These are phyloP conservation scores for Lactarius trivialis DNA, from an alignment of 768 basidiomycete species.

Conservation along the genomic window DNA sequence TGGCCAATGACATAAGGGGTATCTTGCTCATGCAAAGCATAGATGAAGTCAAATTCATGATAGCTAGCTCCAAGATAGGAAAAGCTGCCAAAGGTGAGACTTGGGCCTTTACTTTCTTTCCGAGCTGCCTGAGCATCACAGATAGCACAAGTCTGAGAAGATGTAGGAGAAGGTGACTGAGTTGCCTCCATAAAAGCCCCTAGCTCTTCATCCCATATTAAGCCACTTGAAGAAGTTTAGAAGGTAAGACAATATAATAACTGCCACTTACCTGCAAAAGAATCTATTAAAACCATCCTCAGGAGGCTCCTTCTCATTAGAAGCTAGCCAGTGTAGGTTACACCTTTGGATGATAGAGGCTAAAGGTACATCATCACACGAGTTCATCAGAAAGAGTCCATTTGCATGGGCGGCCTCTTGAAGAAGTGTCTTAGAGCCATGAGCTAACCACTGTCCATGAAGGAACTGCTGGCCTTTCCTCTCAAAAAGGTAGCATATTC, in stretches of 20 bases:
- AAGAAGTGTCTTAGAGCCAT: conserved; percentile 58
- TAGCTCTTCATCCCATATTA: conserved; percentile 45
- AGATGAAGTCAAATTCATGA: conserved; percentile 58
- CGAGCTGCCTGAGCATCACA: conserved; percentile 7
- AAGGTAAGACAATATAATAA: neutral
- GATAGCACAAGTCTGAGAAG: conserved; percentile 25
- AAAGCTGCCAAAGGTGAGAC: conserved; percentile 32
- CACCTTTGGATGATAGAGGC: conserved; percentile 55
- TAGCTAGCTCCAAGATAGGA: conserved; percentile 41
- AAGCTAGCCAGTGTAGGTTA: conserved; percentile 39
- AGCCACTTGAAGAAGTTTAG: conserved; percentile 29
- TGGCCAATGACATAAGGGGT: conserved; percentile 49
- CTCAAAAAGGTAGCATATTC: conserved; percentile 60
- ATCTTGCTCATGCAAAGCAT: conserved; percentile 33
- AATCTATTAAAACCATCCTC: conserved; percentile 45
- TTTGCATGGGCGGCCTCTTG: conserved; percentile 63
- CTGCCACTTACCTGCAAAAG: conserved; percentile 44
- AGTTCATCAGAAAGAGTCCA: conserved; percentile 47
- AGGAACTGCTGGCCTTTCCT: conserved; percentile 42
- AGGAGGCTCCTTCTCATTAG: conserved; percentile 40
- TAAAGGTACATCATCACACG: conserved; percentile 51
- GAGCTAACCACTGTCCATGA: conserved; percentile 67
- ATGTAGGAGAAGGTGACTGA: conserved; percentile 31
- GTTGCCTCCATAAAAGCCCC: conserved; percentile 40
- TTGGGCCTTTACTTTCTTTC: conserved; percentile 14